Conservation (phyloP, 306 rosid species). For the Clitoria ternatea region DNA sequence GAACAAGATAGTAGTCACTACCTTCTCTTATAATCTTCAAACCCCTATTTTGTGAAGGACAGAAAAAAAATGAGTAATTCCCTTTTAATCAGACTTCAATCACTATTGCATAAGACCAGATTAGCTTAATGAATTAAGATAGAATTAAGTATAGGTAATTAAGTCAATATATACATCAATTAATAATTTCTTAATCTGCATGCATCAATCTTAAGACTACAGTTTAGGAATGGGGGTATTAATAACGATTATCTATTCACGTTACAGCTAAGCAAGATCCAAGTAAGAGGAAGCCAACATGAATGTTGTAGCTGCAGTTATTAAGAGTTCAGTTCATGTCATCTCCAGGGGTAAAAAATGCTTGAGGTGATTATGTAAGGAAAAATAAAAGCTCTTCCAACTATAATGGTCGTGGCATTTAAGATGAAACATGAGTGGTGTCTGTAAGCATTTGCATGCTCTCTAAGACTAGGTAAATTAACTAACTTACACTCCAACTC, state of each 20-base stretch:
- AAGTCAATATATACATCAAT: no score
- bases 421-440: neutral
- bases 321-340: neutral
- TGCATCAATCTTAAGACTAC: no score
- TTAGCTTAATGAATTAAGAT: no score
- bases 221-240: no score
- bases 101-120: neutral
- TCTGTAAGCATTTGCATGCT: neutral
- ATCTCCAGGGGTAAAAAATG: neutral
- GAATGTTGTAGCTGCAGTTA: neutral
- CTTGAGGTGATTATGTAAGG: neutral
- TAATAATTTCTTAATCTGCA: no score
- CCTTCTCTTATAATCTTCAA: slow-evolving; percentile 74
- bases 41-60: slow-evolving; percentile 46
- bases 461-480: neutral
- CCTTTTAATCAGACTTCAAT: neutral
- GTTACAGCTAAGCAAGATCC: neutral
- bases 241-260: no score
- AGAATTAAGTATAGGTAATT: no score
- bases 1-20: slow-evolving; percentile 65
- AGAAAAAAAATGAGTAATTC: neutral
- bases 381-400: neutral
- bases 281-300: neutral
- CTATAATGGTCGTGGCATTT: neutral
- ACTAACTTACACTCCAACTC: slow-evolving; percentile 62